Base-by-base conservation (phyloP, 176 grass and related monocot species). In the Aegilops umbellulata region DNA sequence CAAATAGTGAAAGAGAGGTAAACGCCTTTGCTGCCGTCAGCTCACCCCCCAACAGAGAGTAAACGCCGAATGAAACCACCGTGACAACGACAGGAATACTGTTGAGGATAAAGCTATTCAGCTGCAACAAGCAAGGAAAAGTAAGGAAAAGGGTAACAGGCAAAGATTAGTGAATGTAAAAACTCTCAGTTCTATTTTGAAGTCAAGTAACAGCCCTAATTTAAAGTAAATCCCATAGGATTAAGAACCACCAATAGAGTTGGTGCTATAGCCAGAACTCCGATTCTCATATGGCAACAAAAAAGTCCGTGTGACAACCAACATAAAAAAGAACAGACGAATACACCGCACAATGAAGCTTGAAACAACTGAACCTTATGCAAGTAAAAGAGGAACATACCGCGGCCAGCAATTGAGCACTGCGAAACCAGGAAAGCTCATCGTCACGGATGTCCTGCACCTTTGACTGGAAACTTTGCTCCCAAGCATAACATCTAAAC, bases 21-120 rank as follows among this genome's bases (percentile, higher is more conserved):
- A 99, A 99, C 44, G 97, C 97, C 84, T 96, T 99, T 86, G 97
- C 90, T 86, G 97, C 94, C 80, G 97, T 99, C 69, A 99, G 86
- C 38, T 96, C 92, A 71, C 94, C 97, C 87, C 97, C 97, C 83
- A 96, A 60, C 60, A 99, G 89, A 90, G 97, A 86, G 87, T 90
- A 99, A 76, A 96, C 72, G 53, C 97, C 97, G 83, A 99, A 99
- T 49, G 97, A 92, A 84, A 92, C 89, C 29, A 99, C 92, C 61
- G 94, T 95, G 63, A 99, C 97, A 60, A 99, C 5, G 31, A 99
- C 97, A 0, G 97, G 97, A 35, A 96, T 94, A 84, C 92, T 99
- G 88, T 99, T 99, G 76, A 99, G 86, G 55, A 99, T 86, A 92
- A 99, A 99, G 87, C 53, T 94, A 88, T 99, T 99, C 63, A 99